phyloP scores from a whole-genome alignment of 2,329 filamentous ascomycete species.

The Paecilomyces dactylethromorphus region DNA sequence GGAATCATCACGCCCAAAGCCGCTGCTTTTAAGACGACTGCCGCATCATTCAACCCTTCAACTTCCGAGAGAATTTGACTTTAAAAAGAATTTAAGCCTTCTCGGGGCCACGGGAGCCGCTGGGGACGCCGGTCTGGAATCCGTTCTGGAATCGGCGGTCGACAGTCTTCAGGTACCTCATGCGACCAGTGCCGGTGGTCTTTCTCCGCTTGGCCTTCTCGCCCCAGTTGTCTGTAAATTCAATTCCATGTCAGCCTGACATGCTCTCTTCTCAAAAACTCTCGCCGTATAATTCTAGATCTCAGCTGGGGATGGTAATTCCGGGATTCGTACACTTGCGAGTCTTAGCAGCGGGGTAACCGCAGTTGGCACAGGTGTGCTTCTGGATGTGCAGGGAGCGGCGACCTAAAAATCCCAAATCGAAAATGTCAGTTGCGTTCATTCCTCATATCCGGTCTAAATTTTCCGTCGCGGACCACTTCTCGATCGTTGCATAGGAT shows the following conservation, averaged over 20 bases:
- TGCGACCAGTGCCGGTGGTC: constrained; percentile 95
- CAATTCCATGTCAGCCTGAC: constrained; percentile 21
- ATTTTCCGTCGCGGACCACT: constrained; percentile 2
- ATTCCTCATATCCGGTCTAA: constrained; percentile 5
- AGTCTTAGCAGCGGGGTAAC: constrained; percentile 94
- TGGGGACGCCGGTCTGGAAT: constrained; percentile 85
- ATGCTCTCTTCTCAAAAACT: constrained; percentile 1
- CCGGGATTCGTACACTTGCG: constrained; percentile 78
- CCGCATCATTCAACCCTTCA: constrained; percentile 33
- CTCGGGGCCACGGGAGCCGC: constrained; percentile 67
- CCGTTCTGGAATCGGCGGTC: constrained; percentile 94
- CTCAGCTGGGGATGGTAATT: constrained; percentile 1
- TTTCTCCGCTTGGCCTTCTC: constrained; percentile 99
- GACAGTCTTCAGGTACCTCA: constrained; percentile 89
- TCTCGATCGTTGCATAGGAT: neutral
- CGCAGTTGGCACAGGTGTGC: constrained; percentile 93
- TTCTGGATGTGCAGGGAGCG: constrained; percentile 99
- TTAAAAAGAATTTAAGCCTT: constrained; percentile 33
- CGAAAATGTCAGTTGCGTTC: constrained; percentile 24
- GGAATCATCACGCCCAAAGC: constrained; percentile 17
- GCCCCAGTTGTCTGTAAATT: constrained; percentile 84
- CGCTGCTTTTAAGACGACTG: constrained; percentile 28
- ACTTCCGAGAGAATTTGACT: constrained; percentile 32
- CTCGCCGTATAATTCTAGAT: constrained; percentile 25
- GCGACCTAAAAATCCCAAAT: constrained; percentile 56